Percentiles rank a stretch among this genome's conserved stretches.
Evolutionary conservation across 306 rosid genomes (phyloP).

Genomic region (Lablab purpureus): DNA sequence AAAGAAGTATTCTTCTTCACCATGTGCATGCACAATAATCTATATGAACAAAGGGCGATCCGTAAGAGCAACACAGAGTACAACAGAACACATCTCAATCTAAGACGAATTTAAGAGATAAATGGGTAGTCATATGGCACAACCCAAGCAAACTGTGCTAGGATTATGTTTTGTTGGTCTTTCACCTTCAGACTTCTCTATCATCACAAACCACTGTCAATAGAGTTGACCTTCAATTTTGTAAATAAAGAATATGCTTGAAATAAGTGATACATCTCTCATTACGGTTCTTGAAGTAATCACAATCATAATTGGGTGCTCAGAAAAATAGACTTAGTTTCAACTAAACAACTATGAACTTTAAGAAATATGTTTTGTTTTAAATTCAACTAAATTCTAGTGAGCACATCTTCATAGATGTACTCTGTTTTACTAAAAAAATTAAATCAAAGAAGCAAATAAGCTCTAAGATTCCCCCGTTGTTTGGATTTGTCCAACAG

Average conservation of each 20-base stretch:
- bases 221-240: not conserved
- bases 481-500: not conserved
- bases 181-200: not conserved
- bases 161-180: not conserved
- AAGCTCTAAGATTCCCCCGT: not conserved
- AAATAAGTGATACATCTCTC: not conserved
- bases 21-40: not conserved
- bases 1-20: not conserved
- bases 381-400: not conserved
- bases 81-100: not conserved
- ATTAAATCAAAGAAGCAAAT: not conserved
- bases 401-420: not conserved
- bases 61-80: not conserved
- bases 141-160: not conserved
- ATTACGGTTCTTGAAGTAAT: not conserved
- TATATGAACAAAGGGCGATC: not conserved
- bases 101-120: not conserved
- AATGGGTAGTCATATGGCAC: not conserved
- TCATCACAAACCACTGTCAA: not conserved
- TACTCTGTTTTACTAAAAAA: not conserved
- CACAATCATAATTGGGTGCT: not conserved
- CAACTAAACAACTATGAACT: not conserved
- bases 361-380: not conserved
- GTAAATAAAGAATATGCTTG: not conserved
- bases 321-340: not conserved